A percentile compares a stretch with the other conserved stretches of the same genome.
These are phyloP conservation scores for Wickerhamiella occidentalis DNA, from an alignment of 805 yeast species.

Conservation along the genomic window DNA sequence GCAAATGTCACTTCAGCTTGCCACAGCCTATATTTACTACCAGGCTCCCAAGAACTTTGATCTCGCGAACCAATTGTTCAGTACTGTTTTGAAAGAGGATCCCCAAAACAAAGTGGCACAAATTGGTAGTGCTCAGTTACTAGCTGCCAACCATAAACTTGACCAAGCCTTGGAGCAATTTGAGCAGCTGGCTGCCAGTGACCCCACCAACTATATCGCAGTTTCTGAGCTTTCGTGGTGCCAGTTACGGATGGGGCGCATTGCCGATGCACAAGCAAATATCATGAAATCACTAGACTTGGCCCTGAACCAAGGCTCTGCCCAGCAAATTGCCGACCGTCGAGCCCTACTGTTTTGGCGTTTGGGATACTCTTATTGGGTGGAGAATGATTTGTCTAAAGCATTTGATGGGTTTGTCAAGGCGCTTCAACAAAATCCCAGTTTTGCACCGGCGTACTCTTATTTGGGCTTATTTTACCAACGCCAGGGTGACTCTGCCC, in stretches of 20 bases:
- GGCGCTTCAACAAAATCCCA: slow-evolving; percentile 51
- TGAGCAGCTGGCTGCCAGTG: slow-evolving; percentile 35
- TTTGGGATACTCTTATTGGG: slow-evolving; percentile 51
- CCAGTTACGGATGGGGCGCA: slow-evolving; percentile 41
- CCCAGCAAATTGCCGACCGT: slow-evolving; percentile 39
- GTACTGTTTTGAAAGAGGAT: slow-evolving; percentile 39
- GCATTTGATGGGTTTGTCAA: slow-evolving; percentile 46
- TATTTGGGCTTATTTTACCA: slow-evolving; percentile 66
- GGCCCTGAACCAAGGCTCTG: slow-evolving; percentile 35
- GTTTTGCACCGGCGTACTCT: slow-evolving; percentile 69
- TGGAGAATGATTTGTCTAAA: slow-evolving; percentile 25
- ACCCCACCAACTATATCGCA: slow-evolving; percentile 49
- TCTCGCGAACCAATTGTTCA: slow-evolving; percentile 61
- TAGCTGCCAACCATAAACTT: slow-evolving; percentile 51
- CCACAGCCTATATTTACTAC: slow-evolving; percentile 64
- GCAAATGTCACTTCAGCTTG: slow-evolving; percentile 54
- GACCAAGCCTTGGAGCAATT: slow-evolving; percentile 44
- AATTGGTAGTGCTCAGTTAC: slow-evolving; percentile 72
- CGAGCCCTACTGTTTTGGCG: slow-evolving; percentile 61
- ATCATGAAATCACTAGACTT: slow-evolving; percentile 36
- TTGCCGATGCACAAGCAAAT: slow-evolving; percentile 39
- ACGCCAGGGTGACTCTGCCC: slow-evolving; percentile 44
- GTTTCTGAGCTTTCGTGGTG: slow-evolving; percentile 71
- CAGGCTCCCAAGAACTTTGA: slow-evolving; percentile 84
- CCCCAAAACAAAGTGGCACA: slow-evolving; percentile 46